Percentiles rank a stretch among this genome's conserved stretches.
These are phyloP conservation scores for Wilcoxina mikolae DNA, from an alignment of 495 filamentous ascomycete genomes.

Conservation along the genomic window DNA sequence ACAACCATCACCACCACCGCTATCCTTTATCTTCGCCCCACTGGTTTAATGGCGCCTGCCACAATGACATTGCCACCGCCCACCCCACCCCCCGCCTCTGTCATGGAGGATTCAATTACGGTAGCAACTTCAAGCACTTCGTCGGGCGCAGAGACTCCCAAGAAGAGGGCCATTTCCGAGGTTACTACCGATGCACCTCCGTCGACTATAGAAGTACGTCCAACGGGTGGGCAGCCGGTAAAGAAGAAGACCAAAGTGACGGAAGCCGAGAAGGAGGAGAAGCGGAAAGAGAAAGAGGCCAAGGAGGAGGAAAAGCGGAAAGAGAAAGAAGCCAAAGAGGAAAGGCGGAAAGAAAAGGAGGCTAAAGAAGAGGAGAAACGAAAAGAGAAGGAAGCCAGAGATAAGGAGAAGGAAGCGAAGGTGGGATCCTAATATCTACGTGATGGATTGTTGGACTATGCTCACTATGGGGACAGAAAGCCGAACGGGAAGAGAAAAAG, in stretches of 20 bases:
- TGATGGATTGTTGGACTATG: no score
- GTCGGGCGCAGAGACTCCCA: background rate
- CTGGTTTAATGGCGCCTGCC: background rate
- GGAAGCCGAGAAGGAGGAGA: conserved; percentile 35
- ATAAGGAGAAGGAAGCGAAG: conserved; percentile 44
- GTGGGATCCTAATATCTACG: conserved; percentile 27
- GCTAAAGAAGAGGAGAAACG: conserved; percentile 35
- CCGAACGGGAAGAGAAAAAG: conserved; percentile 37
- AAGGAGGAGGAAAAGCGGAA: conserved; percentile 44
- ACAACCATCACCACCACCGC: no score
- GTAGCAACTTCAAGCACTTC: background rate
- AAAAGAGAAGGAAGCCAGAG: conserved; percentile 36
- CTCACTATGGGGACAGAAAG: conserved; percentile 31
- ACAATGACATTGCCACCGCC: background rate
- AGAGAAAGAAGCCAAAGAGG: conserved; percentile 39
- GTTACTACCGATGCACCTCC: background rate
- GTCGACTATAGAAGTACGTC: background rate
- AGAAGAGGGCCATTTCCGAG: background rate
- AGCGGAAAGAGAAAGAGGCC: conserved; percentile 33
- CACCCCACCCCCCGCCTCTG: background rate
- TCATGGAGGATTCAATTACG: background rate
- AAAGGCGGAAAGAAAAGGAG: conserved; percentile 35
- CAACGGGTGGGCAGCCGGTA: background rate
- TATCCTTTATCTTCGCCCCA: no score
- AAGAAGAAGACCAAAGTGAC: conserved; percentile 42